Base-by-base conservation (phyloP, 768 basidiomycete genomes). In the Omphalotus guepiniiformis region DNA sequence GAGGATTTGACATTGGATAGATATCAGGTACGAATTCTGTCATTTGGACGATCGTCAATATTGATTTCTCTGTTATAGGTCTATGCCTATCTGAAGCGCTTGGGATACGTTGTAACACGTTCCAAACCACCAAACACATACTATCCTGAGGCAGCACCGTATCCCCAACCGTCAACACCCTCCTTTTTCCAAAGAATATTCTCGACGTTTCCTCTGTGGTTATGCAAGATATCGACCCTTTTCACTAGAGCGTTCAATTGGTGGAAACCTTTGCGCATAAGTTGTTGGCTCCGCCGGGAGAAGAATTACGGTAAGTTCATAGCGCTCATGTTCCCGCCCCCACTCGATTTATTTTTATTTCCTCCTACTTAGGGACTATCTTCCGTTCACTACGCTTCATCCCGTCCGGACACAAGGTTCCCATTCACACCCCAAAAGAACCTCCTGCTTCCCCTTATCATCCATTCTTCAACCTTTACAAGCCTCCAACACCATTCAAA, bases 51-150 rank as follows among this genome's bases (percentile, higher is more conserved):
- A n/a, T n/a, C 18, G 29, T 38, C 32, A 9, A 25, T 19, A 28
- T 29, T 54, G 39, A 48, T 18, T 43, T 19, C n/a, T n/a, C 6
- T n/a, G 39, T 13, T 23, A 11, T 48, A 98, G 94, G 90, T 95
- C 18, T 98, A 87, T 58, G 80, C 95, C 1, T 93, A 95, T 65
- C 75, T 99, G 26, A 92, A 86, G 58, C 82, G 96, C 15, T 70
- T 98, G 30, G 96, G 96, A 12, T 99, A 96, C 64, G 76, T 82
- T 9, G 80, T 98, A 8, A 89, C 82, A 34, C 79, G 96, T n/a
- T 72, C 90, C 0, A 70, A 74, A 4, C 75, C 80, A 4, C 85
- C 83, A 4, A 72, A 72, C 5, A 48, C 69, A 1, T 70, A 71
- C 13, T 87, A 85, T 56, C 75, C 79, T 3, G 51, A 59, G 5